A percentile compares a stretch with the other conserved stretches of the same genome.
phyloP scores from a whole-genome alignment of 2,329 filamentous ascomycete species.

The Ophiostoma piceae region DNA sequence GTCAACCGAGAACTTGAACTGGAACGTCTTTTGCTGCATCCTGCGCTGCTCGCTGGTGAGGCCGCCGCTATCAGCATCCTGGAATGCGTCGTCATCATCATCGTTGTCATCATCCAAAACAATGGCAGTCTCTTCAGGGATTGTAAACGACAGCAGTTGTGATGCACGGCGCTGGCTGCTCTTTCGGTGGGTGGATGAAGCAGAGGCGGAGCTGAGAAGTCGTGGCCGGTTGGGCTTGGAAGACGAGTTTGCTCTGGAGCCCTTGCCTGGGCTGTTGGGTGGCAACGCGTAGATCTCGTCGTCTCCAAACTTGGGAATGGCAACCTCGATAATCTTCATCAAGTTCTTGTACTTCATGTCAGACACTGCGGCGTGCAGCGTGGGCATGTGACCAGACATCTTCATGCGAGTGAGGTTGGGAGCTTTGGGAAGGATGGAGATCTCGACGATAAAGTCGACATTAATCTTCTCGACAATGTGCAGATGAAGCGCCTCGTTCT shows the following conservation, averaged over 20 bases:
- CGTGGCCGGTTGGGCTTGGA: slow-evolving; percentile 39
- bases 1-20: slow-evolving; percentile 95
- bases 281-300: slow-evolving; percentile 33
- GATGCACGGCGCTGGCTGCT: slow-evolving; percentile 58
- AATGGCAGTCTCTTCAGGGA: slow-evolving; percentile 62
- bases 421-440: slow-evolving; percentile 93
- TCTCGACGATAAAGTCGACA: slow-evolving; percentile 92
- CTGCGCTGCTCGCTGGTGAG: slow-evolving; percentile 55
- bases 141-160: slow-evolving; percentile 61
- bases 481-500: slow-evolving; percentile 63
- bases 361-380: slow-evolving; percentile 85
- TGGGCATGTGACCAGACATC: slow-evolving; percentile 84
- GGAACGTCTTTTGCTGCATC: slow-evolving; percentile 84
- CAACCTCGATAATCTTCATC: slow-evolving; percentile 94
- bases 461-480: slow-evolving; percentile 97
- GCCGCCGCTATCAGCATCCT: slow-evolving; percentile 57
- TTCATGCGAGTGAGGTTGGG: slow-evolving; percentile 88
- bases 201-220: slow-evolving; percentile 43
- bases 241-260: neutral
- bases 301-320: slow-evolving; percentile 74
- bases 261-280: slow-evolving; percentile 24
- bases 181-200: slow-evolving; percentile 36
- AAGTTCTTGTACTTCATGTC: slow-evolving; percentile 95
- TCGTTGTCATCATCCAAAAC: slow-evolving; percentile 59
- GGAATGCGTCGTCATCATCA: slow-evolving; percentile 61